Evolutionary conservation across 768 basidiomycete species (phyloP), one percentile per base, ranked within the genome.

Genomic region (Rhodotorula taiwanensis): DNA sequence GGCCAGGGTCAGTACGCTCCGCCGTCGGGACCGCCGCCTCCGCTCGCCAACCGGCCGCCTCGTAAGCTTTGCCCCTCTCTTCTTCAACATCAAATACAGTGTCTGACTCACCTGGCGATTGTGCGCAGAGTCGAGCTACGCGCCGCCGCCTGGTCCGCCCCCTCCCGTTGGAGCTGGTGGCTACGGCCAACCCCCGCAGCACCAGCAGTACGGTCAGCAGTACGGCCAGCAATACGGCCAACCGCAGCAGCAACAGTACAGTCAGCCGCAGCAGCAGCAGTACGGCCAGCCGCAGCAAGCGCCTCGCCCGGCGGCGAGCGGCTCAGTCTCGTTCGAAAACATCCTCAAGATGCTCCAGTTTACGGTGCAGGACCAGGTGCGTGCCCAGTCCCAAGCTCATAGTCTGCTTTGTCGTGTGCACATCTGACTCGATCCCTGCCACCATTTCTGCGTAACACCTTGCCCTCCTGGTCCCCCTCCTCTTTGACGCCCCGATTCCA

Each of bases 331-430:
- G n/a, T 34, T 52, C 34, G 44, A 48, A 16, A 45, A 39, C 34
- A 43, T 61, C 30, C 14, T 61, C 14, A 31, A 33, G 21, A 15
- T 55, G 4, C 53, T 61, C 36, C 44, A 48, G 45, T 30, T 31
- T 21, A 28, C 25, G 14, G 60, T 61, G 4, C 28, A 41, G 20
- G 60, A 61, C 25, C 60, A 61, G 60, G 44, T 39, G n/a, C n/a
- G n/a, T n/a, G n/a, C n/a, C n/a, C n/a, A n/a, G n/a, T n/a, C n/a
- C n/a, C 48, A n/a, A 41, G 20, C 41, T 11, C 20, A 11, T 41
- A 11, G 13, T 41, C 41, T 41, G 41, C 20, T 41, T 41, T 20
- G 41, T 41, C 13, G 41, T 41, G 41, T n/a, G n/a, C n/a, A 41
- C 41, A 20, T 41, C 41, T 20, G 41, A 11, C 41, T 11, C 41